A percentile compares a stretch with the other conserved stretches of the same genome.
Evolutionary conservation across 2,329 filamentous ascomycete genomes (phyloP).

Genomic region (Emericellopsis cladophorae): DNA sequence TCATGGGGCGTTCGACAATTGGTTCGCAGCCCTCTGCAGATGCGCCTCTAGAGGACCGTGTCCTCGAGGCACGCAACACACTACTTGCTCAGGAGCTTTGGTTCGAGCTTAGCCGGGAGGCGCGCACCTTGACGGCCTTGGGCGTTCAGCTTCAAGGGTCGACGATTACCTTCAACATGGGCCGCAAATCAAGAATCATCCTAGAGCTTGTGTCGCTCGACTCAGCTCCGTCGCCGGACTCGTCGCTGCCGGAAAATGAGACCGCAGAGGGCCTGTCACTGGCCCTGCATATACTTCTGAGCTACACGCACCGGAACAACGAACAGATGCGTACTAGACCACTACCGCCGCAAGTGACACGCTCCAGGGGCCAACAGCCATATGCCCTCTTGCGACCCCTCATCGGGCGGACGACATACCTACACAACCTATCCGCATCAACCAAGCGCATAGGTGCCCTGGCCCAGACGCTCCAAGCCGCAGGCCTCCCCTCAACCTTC

Average conservation of each 20-base stretch:
- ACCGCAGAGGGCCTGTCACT: slow-evolving; percentile 55
- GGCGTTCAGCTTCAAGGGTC: slow-evolving; percentile 53
- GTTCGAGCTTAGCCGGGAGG: slow-evolving; percentile 77
- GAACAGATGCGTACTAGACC: slow-evolving; percentile 55
- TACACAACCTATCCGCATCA: slow-evolving; percentile 31
- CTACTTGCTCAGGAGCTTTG: slow-evolving; percentile 79
- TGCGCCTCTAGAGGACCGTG: slow-evolving; percentile 45
- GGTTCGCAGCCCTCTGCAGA: slow-evolving; percentile 43
- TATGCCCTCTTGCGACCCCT: slow-evolving; percentile 39
- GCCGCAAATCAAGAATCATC: slow-evolving; percentile 39
- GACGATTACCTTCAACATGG: slow-evolving; percentile 40
- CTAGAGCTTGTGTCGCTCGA: slow-evolving; percentile 57
- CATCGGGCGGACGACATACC: slow-evolving; percentile 23
- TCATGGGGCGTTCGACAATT: slow-evolving; percentile 43
- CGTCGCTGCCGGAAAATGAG: slow-evolving; percentile 25
- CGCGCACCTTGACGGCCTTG: slow-evolving; percentile 57
- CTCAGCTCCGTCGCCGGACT: slow-evolving; percentile 15
- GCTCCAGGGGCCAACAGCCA: slow-evolving; percentile 23
- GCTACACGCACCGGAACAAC: slow-evolving; percentile 66
- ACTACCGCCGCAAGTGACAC: slow-evolving; percentile 22
- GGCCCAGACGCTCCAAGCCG: slow-evolving; percentile 27
- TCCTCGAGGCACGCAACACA: slow-evolving; percentile 65
- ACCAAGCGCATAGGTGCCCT: slow-evolving; percentile 29
- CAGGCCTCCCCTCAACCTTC: slow-evolving; percentile 31
- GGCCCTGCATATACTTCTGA: slow-evolving; percentile 63